Evolutionary conservation across 2,329 filamentous ascomycete genomes (phyloP).

Genomic region (Boeremia lycopersici): DNA sequence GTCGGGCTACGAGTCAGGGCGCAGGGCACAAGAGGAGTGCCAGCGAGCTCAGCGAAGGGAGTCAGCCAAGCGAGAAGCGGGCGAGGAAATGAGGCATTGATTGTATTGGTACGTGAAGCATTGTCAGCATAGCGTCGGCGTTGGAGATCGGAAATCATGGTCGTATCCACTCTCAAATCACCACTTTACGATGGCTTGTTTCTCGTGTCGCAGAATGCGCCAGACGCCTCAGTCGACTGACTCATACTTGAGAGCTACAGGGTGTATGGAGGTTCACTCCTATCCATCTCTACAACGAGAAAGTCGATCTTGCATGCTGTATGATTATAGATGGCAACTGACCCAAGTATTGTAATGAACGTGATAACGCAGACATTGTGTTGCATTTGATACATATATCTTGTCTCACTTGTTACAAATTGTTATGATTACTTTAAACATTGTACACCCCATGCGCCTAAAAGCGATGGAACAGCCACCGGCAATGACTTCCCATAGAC

Average conservation of each 20-base stretch:
- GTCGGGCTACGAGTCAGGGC: constrained; percentile 34
- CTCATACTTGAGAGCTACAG: too few species aligned
- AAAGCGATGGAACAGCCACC: constrained; percentile 11
- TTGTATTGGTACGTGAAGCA: neutral
- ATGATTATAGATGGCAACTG: too few species aligned
- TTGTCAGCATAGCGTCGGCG: constrained; percentile 5
- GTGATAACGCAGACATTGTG: neutral
- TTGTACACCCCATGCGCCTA: constrained; percentile 33
- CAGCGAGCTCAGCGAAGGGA: constrained; percentile 72
- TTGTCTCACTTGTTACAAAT: constrained; percentile 26
- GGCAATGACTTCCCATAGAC: constrained; percentile 27
- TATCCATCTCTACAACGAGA: too few species aligned
- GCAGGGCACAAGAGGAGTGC: constrained; percentile 75
- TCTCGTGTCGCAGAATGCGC: too few species aligned
- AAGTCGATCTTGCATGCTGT: too few species aligned
- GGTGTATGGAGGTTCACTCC: too few species aligned
- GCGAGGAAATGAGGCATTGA: constrained; percentile 32
- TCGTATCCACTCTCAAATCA: neutral
- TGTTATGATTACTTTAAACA: constrained; percentile 22
- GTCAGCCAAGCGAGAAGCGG: constrained; percentile 42
- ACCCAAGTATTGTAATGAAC: too few species aligned
- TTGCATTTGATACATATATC: neutral
- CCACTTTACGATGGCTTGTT: too few species aligned
- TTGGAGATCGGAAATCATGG: neutral
- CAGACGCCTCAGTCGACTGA: too few species aligned